Evolutionary conservation across 768 basidiomycete genomes (phyloP).

Genomic region (Lactarius pseudohatsudake): DNA sequence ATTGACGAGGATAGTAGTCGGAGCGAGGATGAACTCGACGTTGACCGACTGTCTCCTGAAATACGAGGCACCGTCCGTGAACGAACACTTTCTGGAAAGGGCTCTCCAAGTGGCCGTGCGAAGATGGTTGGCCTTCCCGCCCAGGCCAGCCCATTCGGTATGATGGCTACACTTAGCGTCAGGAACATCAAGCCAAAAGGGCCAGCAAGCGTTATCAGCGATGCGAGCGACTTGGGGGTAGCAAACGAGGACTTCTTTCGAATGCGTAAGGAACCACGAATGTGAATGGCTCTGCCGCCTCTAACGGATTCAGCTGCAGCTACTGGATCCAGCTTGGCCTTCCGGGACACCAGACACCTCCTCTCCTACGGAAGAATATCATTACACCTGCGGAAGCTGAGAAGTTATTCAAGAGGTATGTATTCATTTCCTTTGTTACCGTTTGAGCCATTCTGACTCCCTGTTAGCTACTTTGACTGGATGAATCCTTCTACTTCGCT

Average conservation of each 20-base stretch:
- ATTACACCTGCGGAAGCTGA: conserved; percentile 30
- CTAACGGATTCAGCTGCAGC: conserved; percentile 11
- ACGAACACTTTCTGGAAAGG: conserved; percentile 26
- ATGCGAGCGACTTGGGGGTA: conserved; percentile 42
- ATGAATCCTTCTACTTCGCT: conserved; percentile 83
- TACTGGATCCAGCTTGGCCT: conserved; percentile 20
- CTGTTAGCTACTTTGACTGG: conserved; percentile 49
- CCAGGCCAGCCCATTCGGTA: conserved; percentile 67
- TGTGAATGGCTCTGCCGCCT: background rate
- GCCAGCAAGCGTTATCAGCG: conserved; percentile 29
- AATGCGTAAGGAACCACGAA: conserved; percentile 32
- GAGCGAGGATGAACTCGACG: conserved; percentile 38
- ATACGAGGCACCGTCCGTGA: conserved; percentile 39
- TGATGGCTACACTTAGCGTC: conserved; percentile 66
- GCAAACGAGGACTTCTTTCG: conserved; percentile 69
- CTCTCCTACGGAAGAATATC: conserved; percentile 27
- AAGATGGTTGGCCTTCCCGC: conserved; percentile 60
- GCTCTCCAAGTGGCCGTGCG: conserved; percentile 37
- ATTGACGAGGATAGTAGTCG: conserved; percentile 20
- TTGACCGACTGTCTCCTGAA: conserved; percentile 35
- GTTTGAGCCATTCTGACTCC: conserved; percentile 6
- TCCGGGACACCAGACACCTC: conserved; percentile 23
- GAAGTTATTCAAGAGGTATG: conserved; percentile 27
- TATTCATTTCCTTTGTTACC: conserved; percentile 6
- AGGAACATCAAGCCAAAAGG: conserved; percentile 37